These are phyloP conservation scores for Wilcoxina mikolae DNA, from an alignment of 495 filamentous ascomycete species.

Conservation along the genomic window DNA sequence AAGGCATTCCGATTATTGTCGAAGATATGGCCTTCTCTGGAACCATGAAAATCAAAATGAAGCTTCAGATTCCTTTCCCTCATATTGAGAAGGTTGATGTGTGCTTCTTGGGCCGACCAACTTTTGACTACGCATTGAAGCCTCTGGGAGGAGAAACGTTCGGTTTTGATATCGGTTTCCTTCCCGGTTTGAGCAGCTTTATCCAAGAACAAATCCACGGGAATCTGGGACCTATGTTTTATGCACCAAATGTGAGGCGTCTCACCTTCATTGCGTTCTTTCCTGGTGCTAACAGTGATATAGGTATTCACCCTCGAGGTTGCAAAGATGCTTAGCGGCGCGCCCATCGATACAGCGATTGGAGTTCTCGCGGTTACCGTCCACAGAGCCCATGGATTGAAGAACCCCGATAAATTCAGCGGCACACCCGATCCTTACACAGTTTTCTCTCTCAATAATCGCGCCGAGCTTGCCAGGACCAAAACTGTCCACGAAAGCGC, in stretches of 20 bases:
- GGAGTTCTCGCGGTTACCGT: constrained; percentile 85
- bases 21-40: constrained; percentile 93
- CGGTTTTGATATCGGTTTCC: constrained; percentile 97
- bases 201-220: constrained; percentile 92
- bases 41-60: constrained; percentile 90
- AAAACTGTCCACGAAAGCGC: constrained; percentile 72
- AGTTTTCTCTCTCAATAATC: constrained; percentile 69
- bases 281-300: background rate
- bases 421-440: constrained; percentile 90
- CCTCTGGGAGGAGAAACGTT: constrained; percentile 88
- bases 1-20: constrained; percentile 92
- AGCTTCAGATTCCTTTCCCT: constrained; percentile 88
- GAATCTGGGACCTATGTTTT: constrained; percentile 91
- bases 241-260: constrained; percentile 67
- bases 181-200: constrained; percentile 81
- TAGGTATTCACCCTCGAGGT: constrained; percentile 87
- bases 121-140: constrained; percentile 93
- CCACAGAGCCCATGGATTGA: constrained; percentile 77
- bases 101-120: constrained; percentile 39
- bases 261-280: background rate
- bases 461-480: constrained; percentile 66
- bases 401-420: constrained; percentile 86
- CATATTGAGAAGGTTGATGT: constrained; percentile 38
- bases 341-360: constrained; percentile 85
- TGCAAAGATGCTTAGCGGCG: constrained; percentile 95